These are phyloP conservation scores for Inga laurina DNA, from an alignment of 306 rosid species.

Conservation along the genomic window DNA sequence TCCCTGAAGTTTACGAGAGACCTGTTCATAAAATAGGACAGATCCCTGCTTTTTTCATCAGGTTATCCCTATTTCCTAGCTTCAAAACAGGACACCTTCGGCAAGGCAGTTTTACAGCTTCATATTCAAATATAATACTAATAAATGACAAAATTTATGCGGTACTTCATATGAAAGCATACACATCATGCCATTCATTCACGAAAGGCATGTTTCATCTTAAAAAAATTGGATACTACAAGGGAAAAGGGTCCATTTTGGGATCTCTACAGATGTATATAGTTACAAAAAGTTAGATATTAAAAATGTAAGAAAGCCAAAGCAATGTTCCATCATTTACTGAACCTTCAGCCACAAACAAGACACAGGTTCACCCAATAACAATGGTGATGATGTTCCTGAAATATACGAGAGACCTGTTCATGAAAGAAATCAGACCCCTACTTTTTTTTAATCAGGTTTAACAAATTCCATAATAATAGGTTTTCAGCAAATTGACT, in stretches of 20 bases:
- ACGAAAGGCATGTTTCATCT: neutral
- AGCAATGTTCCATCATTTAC: conserved; percentile 44
- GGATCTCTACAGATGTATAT: neutral
- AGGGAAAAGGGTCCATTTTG: neutral
- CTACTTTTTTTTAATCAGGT: conserved; percentile 49
- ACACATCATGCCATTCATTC: neutral
- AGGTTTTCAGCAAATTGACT: neutral
- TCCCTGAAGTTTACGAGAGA: conserved; percentile 62
- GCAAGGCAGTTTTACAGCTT: neutral
- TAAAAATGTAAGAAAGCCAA: neutral
- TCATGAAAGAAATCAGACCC: conserved; percentile 31
- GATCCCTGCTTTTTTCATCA: conserved; percentile 43
- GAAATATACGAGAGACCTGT: conserved; percentile 32
- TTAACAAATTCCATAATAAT: neutral
- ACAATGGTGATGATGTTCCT: conserved; percentile 35
- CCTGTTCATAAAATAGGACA: conserved; percentile 51
- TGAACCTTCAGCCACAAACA: conserved; percentile 34
- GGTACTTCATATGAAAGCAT: neutral
- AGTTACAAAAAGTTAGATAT: neutral
- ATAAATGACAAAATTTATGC: neutral
- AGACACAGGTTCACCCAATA: conserved; percentile 43
- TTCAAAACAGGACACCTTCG: neutral
- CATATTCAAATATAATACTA: neutral
- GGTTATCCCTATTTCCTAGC: neutral
- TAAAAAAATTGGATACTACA: too few relatives aligned